Evolutionary conservation across 2,329 filamentous ascomycete species (phyloP).

Genomic region (Eutypa lata): DNA sequence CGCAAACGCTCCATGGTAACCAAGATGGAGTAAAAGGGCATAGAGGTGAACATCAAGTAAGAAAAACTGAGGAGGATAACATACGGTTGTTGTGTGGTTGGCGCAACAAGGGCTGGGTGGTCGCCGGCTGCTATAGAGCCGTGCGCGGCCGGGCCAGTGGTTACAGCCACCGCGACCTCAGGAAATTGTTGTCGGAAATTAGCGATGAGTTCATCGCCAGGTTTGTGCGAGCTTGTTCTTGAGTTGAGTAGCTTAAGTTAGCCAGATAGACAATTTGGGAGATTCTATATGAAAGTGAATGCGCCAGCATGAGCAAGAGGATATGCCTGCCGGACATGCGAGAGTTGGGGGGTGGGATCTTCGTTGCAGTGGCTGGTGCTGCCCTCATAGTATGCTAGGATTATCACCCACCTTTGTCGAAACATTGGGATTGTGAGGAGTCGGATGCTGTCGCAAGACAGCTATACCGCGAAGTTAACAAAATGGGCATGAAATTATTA

Average conservation of each 20-base stretch:
- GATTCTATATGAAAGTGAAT: neutral
- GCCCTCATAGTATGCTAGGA: constrained; percentile 1
- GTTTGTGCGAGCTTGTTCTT: constrained; percentile 80
- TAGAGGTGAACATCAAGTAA: too few species aligned
- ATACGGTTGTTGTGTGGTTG: constrained; percentile 23
- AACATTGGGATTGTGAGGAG: constrained; percentile 25
- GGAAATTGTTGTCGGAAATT: constrained; percentile 83
- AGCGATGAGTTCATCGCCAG: constrained; percentile 77
- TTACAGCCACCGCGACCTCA: constrained; percentile 55
- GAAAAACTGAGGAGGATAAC: constrained; percentile 13
- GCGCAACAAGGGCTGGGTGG: constrained; percentile 25
- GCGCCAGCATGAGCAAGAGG: constrained; percentile 3
- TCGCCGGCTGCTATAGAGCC: constrained; percentile 31
- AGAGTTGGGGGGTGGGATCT: constrained; percentile 5
- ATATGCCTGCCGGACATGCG: constrained; percentile 3
- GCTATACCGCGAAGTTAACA: constrained; percentile 18
- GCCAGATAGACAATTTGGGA: neutral
- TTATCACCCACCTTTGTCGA: constrained; percentile 27
- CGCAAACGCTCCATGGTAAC: neutral
- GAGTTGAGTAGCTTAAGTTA: constrained; percentile 12
- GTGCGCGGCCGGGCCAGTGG: constrained; percentile 41
- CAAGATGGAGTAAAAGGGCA: constrained; percentile 3
- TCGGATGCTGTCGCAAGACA: constrained; percentile 27
- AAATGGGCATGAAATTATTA: constrained; percentile 8
- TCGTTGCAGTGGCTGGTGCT: constrained; percentile 1